phyloP scores from a whole-genome alignment of 2,329 filamentous ascomycete genomes.

The Aspergillus piperis region DNA sequence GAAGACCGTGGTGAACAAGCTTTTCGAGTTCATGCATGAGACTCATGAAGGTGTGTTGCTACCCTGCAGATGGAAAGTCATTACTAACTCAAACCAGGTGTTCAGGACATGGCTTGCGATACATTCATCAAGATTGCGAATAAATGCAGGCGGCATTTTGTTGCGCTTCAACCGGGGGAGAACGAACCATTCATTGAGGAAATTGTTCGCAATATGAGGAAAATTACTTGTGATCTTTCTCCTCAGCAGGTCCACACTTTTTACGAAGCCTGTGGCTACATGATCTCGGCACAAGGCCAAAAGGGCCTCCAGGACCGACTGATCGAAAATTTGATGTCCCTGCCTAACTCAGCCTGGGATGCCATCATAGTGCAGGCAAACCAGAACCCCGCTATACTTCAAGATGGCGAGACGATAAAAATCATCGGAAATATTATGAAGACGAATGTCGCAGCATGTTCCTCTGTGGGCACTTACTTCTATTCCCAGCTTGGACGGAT shows the following conservation, averaged over 20 bases:
- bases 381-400: constrained; percentile 78
- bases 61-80: not conserved
- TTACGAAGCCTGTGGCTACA: constrained; percentile 98
- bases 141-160: constrained; percentile 96
- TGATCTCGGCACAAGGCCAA: constrained; percentile 97
- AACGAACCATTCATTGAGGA: constrained; percentile 97
- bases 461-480: constrained; percentile 94
- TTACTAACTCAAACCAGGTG: constrained; percentile 58
- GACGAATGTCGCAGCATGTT: constrained; percentile 98
- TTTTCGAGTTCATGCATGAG: constrained; percentile 99
- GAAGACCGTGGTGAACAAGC: constrained; percentile 98
- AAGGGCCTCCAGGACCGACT: constrained; percentile 90
- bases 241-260: constrained; percentile 98
- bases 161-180: constrained; percentile 91
- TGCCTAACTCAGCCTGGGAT: constrained; percentile 94
- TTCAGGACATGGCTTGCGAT: constrained; percentile 99
- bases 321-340: constrained; percentile 86
- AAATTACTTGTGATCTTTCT: constrained; percentile 91
- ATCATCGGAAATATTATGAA: constrained; percentile 99
- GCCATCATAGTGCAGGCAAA: constrained; percentile 88
- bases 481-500: constrained; percentile 97
- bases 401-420: constrained; percentile 95
- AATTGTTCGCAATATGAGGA: constrained; percentile 91
- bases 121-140: constrained; percentile 99
- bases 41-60: constrained; percentile 79